These are phyloP conservation scores for Fusarium longipes DNA, from an alignment of 2,329 filamentous ascomycete genomes.

Conservation along the genomic window DNA sequence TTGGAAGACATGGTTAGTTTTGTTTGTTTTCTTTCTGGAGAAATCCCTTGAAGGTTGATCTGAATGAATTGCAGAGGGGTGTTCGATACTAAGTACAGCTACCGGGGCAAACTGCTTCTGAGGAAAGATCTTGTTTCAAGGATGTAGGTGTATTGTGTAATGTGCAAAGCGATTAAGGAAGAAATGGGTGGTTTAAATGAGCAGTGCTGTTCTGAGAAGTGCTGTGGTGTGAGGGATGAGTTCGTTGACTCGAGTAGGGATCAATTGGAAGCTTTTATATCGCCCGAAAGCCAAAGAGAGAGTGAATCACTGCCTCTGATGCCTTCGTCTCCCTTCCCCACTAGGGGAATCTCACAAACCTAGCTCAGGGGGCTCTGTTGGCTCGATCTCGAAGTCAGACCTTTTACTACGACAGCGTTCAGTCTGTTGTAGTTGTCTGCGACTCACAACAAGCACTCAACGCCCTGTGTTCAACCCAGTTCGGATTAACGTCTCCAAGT, in stretches of 20 bases:
- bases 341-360: constrained; percentile 13
- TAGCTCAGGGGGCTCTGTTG: neutral
- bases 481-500: neutral
- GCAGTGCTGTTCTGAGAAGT: neutral
- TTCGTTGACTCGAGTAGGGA: neutral
- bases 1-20: constrained; percentile 40
- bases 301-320: constrained; percentile 30
- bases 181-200: neutral
- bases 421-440: neutral
- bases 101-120: neutral
- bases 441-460: neutral
- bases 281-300: neutral
- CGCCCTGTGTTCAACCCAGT: neutral
- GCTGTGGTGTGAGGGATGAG: constrained; percentile 3
- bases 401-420: neutral
- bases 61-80: constrained; percentile 2
- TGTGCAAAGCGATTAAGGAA: neutral
- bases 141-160: neutral
- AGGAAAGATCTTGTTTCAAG: neutral
- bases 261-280: constrained; percentile 29
- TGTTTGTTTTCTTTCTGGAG: neutral
- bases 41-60: neutral
- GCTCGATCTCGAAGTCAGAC: neutral
- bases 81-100: neutral
- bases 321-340: constrained; percentile 6